These are phyloP conservation scores for Pythium catenulatum DNA, from an alignment of 352 stramenopile genomes.

Conservation along the genomic window DNA sequence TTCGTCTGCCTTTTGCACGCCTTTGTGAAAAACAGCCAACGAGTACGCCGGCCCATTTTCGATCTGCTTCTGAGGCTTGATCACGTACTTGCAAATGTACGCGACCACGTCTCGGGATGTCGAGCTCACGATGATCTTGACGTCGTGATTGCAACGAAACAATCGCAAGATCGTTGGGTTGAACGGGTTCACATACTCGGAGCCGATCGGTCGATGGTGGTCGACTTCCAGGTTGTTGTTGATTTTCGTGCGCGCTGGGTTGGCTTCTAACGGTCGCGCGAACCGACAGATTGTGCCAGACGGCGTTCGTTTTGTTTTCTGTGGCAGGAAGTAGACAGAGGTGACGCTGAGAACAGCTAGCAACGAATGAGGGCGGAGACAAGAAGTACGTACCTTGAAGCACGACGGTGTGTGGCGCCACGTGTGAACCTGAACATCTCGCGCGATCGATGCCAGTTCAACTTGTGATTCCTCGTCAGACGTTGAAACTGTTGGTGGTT, in stretches of 20 bases:
- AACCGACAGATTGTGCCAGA: background rate
- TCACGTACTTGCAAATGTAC: constrained; percentile 25
- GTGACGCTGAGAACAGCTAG: too few species aligned
- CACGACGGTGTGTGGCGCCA: constrained; percentile 5
- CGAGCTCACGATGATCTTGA: background rate
- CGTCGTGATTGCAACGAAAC: constrained; percentile 25
- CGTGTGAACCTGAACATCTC: background rate
- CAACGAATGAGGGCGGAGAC: too few species aligned
- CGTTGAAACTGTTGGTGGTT: too few species aligned
- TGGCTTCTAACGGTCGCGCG: background rate
- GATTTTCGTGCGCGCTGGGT: background rate
- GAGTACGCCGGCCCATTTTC: constrained; percentile 15
- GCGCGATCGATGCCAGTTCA: background rate
- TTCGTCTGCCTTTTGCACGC: too few species aligned
- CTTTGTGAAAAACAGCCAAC: background rate
- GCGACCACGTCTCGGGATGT: constrained; percentile 3
- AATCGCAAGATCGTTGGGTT: background rate
- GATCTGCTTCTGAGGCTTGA: constrained; percentile 13
- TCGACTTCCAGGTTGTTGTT: background rate
- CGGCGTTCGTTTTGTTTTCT: background rate
- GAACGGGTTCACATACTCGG: constrained; percentile 32
- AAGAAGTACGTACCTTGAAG: constrained; percentile 11
- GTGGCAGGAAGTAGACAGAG: background rate
- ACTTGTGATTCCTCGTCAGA: too few species aligned
- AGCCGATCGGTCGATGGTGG: constrained; percentile 9